These are phyloP conservation scores for Teratosphaeria viscida DNA, from an alignment of 2,329 filamentous ascomycete species.

Conservation along the genomic window DNA sequence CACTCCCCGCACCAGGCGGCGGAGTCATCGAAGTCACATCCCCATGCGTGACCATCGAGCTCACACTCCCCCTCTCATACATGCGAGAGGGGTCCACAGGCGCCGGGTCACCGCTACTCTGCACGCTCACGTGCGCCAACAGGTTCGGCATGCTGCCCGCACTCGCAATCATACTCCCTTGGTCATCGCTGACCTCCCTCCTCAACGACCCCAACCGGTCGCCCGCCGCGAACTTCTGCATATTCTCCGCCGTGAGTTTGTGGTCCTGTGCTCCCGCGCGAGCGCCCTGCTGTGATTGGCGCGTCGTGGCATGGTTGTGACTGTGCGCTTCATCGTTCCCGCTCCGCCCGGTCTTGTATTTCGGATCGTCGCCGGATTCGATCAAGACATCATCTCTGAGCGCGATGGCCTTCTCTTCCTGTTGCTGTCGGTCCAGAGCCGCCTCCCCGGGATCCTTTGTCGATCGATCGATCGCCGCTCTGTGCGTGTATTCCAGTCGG, in stretches of 20 bases:
- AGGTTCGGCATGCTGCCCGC: background rate
- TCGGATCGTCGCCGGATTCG: slow-evolving; percentile 33
- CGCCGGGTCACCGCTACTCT: background rate
- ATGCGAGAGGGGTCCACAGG: background rate
- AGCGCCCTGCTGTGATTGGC: too few relatives aligned
- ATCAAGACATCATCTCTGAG: slow-evolving; percentile 47
- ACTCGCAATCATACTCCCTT: background rate
- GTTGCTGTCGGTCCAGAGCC: slow-evolving; percentile 35
- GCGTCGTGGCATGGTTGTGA: slow-evolving; percentile 3
- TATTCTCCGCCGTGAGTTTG: slow-evolving; percentile 20
- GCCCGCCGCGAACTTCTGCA: slow-evolving; percentile 17
- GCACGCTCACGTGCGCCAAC: background rate
- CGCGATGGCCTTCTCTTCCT: slow-evolving; percentile 45
- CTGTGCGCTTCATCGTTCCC: slow-evolving; percentile 10
- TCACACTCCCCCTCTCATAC: background rate
- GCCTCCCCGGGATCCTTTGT: slow-evolving; percentile 37
- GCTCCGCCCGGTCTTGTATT: slow-evolving; percentile 14
- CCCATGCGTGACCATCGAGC: background rate
- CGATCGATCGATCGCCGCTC: slow-evolving; percentile 29
- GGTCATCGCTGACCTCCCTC: slow-evolving; percentile 6
- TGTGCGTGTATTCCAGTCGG: slow-evolving; percentile 26
- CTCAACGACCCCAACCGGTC: slow-evolving; percentile 5
- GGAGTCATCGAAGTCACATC: background rate
- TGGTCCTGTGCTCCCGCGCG: background rate
- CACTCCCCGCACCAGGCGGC: background rate